Conservation (phyloP, 305 asterid species). For the Fraxinus albicans region DNA sequence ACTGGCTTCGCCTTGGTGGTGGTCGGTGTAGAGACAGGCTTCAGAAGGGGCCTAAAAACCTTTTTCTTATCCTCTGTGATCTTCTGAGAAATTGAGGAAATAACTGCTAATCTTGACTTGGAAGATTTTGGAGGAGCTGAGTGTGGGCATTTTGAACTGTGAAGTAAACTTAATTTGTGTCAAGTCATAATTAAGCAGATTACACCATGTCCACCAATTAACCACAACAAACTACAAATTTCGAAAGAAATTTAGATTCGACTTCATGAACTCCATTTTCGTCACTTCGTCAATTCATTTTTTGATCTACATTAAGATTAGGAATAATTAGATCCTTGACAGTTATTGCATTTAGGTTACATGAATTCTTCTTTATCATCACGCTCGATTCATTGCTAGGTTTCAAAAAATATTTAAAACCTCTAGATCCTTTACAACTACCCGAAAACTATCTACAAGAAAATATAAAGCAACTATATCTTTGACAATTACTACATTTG, state of each 20-base stretch:
- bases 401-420: neutral
- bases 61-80: constrained; percentile 43
- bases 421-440: neutral
- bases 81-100: constrained; percentile 60
- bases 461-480: neutral
- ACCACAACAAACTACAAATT: neutral
- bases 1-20: constrained; percentile 56
- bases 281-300: neutral
- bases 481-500: neutral
- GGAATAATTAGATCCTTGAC: neutral
- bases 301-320: neutral
- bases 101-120: constrained; percentile 54
- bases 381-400: neutral
- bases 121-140: constrained; percentile 85
- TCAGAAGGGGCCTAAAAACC: constrained; percentile 37
- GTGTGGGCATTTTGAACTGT: constrained; percentile 70
- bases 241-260: neutral
- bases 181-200: constrained; percentile 7
- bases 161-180: constrained; percentile 11
- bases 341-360: neutral
- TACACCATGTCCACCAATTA: neutral
- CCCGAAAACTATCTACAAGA: neutral
- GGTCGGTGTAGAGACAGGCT: constrained; percentile 55
- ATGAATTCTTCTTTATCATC: neutral
- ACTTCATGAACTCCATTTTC: neutral